A percentile compares a stretch with the other conserved stretches of the same genome.
These are phyloP conservation scores for Centella asiatica DNA, from an alignment of 129 eudicot genomes.

Conservation along the genomic window DNA sequence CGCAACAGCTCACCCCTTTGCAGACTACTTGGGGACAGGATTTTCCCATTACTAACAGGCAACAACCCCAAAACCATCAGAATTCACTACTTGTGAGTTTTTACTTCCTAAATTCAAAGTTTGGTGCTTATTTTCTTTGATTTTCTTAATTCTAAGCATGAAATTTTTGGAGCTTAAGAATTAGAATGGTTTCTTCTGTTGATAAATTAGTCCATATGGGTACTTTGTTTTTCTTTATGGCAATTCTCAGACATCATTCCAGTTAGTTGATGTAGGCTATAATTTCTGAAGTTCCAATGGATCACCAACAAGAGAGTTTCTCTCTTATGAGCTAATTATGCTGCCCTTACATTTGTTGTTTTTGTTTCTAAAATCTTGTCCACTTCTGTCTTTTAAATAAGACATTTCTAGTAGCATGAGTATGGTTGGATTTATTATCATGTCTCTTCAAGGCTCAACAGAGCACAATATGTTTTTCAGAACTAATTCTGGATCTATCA, in stretches of 20 bases:
- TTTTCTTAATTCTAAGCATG: not conserved
- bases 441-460: not conserved
- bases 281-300: not conserved
- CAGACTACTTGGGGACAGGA: constrained; percentile 35
- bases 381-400: not conserved
- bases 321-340: too few species aligned
- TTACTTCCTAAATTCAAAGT: not conserved
- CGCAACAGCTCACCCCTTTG: constrained; percentile 16
- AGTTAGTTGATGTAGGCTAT: not conserved
- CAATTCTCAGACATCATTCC: not conserved
- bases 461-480: not conserved
- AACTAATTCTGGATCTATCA: not conserved
- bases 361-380: not conserved
- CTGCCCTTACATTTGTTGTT: not conserved
- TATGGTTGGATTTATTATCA: not conserved
- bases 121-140: not conserved
- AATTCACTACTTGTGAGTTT: constrained; percentile 45
- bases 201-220: too few species aligned
- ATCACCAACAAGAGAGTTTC: not conserved
- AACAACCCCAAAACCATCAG: constrained; percentile 22
- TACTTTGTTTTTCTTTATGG: not conserved
- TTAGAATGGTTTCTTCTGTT: too few species aligned
- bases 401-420: not conserved
- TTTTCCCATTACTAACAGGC: constrained; percentile 24
- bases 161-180: not conserved